Base-by-base conservation (phyloP, 345 rosid genomes). In the Anacardium occidentale region DNA sequence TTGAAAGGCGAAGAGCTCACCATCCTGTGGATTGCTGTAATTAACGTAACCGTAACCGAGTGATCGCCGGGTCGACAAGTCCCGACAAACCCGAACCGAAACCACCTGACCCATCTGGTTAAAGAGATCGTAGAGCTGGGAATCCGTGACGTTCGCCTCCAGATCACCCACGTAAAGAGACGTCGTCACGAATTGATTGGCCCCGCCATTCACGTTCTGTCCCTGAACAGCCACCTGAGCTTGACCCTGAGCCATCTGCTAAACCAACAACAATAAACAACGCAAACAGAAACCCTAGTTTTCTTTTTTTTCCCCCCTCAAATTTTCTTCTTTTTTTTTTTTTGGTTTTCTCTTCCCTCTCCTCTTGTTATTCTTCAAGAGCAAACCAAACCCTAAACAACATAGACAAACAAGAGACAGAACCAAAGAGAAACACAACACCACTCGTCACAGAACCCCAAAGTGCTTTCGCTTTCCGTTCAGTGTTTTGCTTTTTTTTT, bases 131-230 rank as follows among this genome's bases (percentile, higher is more conserved):
- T 83, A 94, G 64, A 94, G 83, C 81, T 92, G 97, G 12, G 95
- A 80, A 60, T 92, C 98, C 2, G 92, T 86, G 68, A 90, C 92
- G 25, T 80, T 94, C 1, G 51, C 29, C 59, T 94, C 97, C 84
- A 94, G 85, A 88, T 94, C 97, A 57, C 98, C 97, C 10, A 94
- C 97, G 62, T 91, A 94, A 40, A 94, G 93, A 76, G 97, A 94
- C 20, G 92, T 94, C 69, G 95, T 81, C 48, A 74, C 86, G 24
- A 83, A 85, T 73, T 87, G 96, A 58, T 70, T 75, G 32, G 73
- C 74, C 14, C 68, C 74, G 4, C 80, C 86, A 61, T 80, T 83
- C 66, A 71, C 88, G 54, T 62, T 68, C 72, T 81, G 86, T 63
- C 82, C 79, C 76, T 80, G 90, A 62, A 71, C 74, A 74, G 76